These are phyloP conservation scores for Isoetes taiwanensis DNA, from an alignment of 75 land plant genomes.

Conservation along the genomic window DNA sequence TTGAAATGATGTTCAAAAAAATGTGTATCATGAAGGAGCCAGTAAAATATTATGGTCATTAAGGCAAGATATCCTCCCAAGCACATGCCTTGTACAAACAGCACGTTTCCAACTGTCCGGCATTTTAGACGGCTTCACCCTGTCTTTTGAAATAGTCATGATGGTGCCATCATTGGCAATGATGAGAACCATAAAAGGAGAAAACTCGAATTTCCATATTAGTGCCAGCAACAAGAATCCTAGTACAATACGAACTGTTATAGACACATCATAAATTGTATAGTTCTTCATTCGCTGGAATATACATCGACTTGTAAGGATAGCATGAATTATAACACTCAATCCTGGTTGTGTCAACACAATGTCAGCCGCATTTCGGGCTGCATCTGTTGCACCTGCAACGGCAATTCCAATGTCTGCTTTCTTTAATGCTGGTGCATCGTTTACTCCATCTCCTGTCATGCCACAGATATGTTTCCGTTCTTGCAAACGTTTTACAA, in stretches of 20 bases:
- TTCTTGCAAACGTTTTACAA: slow-evolving; percentile 22
- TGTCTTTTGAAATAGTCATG: slow-evolving; percentile 30
- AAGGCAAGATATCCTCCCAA: slow-evolving; percentile 14
- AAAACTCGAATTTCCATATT: slow-evolving; percentile 25
- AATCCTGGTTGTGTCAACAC: slow-evolving; percentile 21
- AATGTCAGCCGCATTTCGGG: slow-evolving; percentile 32
- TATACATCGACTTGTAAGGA: slow-evolving; percentile 23
- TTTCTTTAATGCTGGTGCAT: slow-evolving; percentile 5
- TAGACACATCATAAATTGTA: slow-evolving; percentile 29
- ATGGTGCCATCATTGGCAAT: slow-evolving; percentile 31
- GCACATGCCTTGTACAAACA: slow-evolving; percentile 17
- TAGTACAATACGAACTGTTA: slow-evolving; percentile 24
- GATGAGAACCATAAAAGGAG: slow-evolving; percentile 28
- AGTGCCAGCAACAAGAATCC: slow-evolving; percentile 14
- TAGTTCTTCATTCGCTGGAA: slow-evolving; percentile 36
- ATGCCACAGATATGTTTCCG: slow-evolving; percentile 25
- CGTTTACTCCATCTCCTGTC: slow-evolving; percentile 13
- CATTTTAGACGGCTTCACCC: slow-evolving; percentile 14
- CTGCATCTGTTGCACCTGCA: slow-evolving; percentile 20
- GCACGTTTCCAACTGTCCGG: slow-evolving; percentile 24
- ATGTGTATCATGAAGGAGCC: slow-evolving; percentile 17
- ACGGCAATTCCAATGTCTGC: slow-evolving; percentile 1
- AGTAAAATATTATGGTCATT: slow-evolving; percentile 19
- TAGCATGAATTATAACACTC: slow-evolving; percentile 23
- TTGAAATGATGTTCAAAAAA: slow-evolving; percentile 19